These are phyloP conservation scores for Trichoderma guizhouense DNA, from an alignment of 2,329 filamentous ascomycete species.

Conservation along the genomic window DNA sequence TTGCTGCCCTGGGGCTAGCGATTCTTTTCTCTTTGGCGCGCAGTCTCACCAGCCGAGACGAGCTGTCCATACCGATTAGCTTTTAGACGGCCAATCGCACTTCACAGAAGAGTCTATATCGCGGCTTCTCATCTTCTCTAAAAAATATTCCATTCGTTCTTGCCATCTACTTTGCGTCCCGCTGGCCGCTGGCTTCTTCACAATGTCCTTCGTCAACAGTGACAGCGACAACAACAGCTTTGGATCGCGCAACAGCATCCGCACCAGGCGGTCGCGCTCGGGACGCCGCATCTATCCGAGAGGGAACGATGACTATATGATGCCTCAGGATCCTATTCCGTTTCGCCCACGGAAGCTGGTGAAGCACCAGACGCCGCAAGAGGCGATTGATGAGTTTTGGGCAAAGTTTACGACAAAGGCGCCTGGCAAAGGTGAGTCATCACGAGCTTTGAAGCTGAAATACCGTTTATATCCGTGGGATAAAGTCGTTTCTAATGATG, in stretches of 20 bases:
- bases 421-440: constrained; percentile 60
- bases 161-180: neutral
- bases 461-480: neutral
- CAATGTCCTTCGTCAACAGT: constrained; percentile 9
- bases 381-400: constrained; percentile 71
- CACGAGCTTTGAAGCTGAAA: neutral
- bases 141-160: neutral
- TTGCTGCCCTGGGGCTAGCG: neutral
- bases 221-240: constrained; percentile 10
- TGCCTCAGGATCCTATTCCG: neutral
- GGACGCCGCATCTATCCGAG: neutral
- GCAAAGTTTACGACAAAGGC: constrained; percentile 65
- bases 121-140: neutral
- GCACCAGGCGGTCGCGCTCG: neutral
- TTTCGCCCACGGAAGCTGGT: neutral
- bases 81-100: neutral
- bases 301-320: neutral
- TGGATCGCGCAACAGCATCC: neutral
- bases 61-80: neutral
- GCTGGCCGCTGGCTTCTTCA: neutral
- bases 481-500: neutral
- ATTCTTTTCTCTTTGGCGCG: neutral
- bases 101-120: neutral
- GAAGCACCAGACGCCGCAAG: constrained; percentile 61
- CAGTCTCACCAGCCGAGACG: neutral